Evolutionary conservation across 140 eudicot genomes (phyloP).

Genomic region (Cichorium intybus): DNA sequence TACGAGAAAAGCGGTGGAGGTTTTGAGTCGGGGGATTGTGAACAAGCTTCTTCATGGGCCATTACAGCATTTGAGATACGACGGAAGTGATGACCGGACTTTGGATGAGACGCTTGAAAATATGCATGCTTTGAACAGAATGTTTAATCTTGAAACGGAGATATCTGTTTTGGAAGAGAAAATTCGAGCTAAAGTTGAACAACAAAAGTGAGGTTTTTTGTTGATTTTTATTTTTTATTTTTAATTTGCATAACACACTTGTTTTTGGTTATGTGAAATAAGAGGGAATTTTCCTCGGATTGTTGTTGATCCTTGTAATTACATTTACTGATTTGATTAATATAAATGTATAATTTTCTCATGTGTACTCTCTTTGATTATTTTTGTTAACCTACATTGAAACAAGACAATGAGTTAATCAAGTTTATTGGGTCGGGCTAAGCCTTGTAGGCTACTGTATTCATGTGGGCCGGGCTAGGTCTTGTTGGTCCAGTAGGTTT

Average conservation of each 20-base stretch:
- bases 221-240: not conserved
- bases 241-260: conserved; percentile 7
- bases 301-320: conserved; percentile 40
- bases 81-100: conserved; percentile 84
- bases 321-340: conserved; percentile 31
- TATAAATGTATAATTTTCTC: not conserved
- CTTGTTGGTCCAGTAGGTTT: too few relatives aligned
- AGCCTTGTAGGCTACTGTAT: not conserved
- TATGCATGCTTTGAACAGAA: conserved; percentile 93
- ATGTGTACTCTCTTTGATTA: not conserved
- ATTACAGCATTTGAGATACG: conserved; percentile 89
- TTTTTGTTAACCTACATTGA: not conserved
- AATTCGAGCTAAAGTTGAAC: conserved; percentile 90
- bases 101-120: conserved; percentile 87
- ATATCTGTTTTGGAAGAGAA: conserved; percentile 86
- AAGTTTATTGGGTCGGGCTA: too few relatives aligned
- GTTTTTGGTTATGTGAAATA: conserved; percentile 33
- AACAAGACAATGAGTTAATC: too few relatives aligned
- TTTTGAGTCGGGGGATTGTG: conserved; percentile 82
- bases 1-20: conserved; percentile 72
- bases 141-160: conserved; percentile 87
- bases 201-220: conserved; percentile 51
- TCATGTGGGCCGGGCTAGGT: too few relatives aligned
- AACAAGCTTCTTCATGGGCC: conserved; percentile 96
- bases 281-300: conserved; percentile 36